Conservation (phyloP, 306 rosid genomes). For the Pyrus betulifolia region DNA sequence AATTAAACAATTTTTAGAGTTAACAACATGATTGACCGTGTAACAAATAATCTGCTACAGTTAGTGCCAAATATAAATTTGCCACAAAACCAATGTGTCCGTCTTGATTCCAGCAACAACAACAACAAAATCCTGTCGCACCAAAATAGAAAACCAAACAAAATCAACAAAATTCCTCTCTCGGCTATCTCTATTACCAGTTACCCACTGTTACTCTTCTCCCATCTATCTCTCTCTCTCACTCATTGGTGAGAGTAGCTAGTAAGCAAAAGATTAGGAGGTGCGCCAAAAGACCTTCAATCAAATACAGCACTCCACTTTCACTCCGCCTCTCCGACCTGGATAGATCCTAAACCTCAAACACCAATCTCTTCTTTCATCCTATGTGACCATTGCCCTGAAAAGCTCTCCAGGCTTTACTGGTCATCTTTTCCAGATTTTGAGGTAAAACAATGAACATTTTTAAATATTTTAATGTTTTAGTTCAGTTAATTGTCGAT, state of each 20-base stretch:
- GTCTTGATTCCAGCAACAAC: neutral
- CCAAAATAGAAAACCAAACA: neutral
- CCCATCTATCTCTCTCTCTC: neutral
- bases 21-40: too few relatives aligned
- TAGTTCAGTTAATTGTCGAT: neutral
- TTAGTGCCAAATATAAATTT: too few relatives aligned
- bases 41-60: too few relatives aligned
- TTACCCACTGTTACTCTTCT: neutral
- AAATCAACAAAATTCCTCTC: neutral
- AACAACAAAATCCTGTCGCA: neutral
- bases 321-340: neutral
- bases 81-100: too few relatives aligned
- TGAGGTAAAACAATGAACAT: slow-evolving; percentile 12
- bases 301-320: neutral
- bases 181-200: neutral
- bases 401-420: neutral
- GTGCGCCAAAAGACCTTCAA: slow-evolving; percentile 5
- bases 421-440: slow-evolving; percentile 16
- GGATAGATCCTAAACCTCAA: slow-evolving; percentile 14
- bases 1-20: too few relatives aligned
- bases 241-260: neutral
- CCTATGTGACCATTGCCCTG: neutral
- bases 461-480: neutral
- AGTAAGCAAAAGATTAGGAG: neutral
- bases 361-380: slow-evolving; percentile 1